Conservation (phyloP, 768 basidiomycete species). For the Lentinula aciculospora region DNA sequence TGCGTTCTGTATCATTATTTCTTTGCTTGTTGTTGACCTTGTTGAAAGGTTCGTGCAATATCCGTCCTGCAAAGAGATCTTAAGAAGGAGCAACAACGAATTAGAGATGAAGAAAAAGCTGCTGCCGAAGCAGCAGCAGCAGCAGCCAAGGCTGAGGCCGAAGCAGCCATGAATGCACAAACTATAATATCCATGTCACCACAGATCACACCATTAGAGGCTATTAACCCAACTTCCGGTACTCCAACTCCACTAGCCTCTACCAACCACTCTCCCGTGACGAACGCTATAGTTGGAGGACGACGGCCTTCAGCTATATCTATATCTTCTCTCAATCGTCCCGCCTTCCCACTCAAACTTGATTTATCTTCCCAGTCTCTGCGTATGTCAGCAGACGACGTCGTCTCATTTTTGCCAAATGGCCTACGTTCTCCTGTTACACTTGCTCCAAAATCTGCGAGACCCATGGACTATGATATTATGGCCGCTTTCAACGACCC, state of each 20-base stretch:
- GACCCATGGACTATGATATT: conserved; percentile 58
- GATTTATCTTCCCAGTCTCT: conserved; percentile 71
- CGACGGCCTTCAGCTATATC: conserved; percentile 76
- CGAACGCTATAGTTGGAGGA: conserved; percentile 21
- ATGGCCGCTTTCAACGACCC: conserved; percentile 51
- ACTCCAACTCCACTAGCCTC: neutral
- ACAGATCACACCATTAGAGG: neutral
- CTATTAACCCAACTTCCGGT: neutral
- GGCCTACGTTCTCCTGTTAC: conserved; percentile 76
- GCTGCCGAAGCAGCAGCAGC: conserved; percentile 32
- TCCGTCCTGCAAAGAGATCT: conserved; percentile 69
- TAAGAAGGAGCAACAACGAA: conserved; percentile 48
- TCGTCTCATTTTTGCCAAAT: conserved; percentile 39
- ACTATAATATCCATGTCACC: conserved; percentile 7
- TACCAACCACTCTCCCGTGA: conserved; percentile 3
- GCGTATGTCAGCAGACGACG: conserved; percentile 61
- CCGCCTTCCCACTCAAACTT: conserved; percentile 66
- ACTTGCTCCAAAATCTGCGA: conserved; percentile 75
- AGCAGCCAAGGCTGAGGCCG: neutral
- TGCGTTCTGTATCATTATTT: conserved; percentile 24
- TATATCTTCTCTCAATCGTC: conserved; percentile 73
- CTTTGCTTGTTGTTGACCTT: neutral
- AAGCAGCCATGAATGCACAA: conserved; percentile 19
- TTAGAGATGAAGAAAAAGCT: conserved; percentile 36
- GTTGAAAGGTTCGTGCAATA: conserved; percentile 59